These are phyloP conservation scores for Apiotrichum brassicae DNA, from an alignment of 1,284 basidiomycete species.

Conservation along the genomic window DNA sequence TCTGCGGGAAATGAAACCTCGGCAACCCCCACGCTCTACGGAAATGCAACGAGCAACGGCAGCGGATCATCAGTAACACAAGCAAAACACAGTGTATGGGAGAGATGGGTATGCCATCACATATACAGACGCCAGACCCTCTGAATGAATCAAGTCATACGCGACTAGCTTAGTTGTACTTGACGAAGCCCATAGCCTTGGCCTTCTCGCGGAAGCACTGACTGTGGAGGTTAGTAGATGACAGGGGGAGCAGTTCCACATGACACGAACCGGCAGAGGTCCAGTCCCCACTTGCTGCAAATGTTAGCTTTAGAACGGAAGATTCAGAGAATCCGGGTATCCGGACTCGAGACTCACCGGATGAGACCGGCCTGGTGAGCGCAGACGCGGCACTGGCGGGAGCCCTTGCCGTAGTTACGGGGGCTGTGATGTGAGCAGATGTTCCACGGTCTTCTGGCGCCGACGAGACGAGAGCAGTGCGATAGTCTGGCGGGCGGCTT, in stretches of 20 bases:
- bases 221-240: too few relatives aligned
- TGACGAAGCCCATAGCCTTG: conserved; percentile 84
- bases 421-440: conserved; percentile 50
- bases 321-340: too few relatives aligned
- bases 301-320: too few relatives aligned
- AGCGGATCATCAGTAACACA: too few relatives aligned
- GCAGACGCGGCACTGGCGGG: conserved; percentile 92
- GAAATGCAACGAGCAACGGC: too few relatives aligned
- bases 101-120: conserved; percentile 15
- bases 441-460: neutral
- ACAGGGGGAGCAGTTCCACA: too few relatives aligned
- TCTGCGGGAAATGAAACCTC: too few relatives aligned
- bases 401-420: conserved; percentile 90
- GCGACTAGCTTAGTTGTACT: conserved; percentile 46
- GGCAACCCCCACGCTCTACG: too few relatives aligned
- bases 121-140: conserved; percentile 17
- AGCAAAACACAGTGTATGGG: too few relatives aligned
- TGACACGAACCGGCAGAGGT: neutral
- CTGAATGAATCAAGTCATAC: conserved; percentile 9
- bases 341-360: conserved; percentile 46
- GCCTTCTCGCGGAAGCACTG: conserved; percentile 97
- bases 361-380: conserved; percentile 94
- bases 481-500: neutral
- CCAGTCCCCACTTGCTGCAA: conserved; percentile 10
- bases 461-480: neutral